These are phyloP conservation scores for Zoysia pacifica DNA, from an alignment of 176 grass and related monocot species.

Conservation along the genomic window DNA sequence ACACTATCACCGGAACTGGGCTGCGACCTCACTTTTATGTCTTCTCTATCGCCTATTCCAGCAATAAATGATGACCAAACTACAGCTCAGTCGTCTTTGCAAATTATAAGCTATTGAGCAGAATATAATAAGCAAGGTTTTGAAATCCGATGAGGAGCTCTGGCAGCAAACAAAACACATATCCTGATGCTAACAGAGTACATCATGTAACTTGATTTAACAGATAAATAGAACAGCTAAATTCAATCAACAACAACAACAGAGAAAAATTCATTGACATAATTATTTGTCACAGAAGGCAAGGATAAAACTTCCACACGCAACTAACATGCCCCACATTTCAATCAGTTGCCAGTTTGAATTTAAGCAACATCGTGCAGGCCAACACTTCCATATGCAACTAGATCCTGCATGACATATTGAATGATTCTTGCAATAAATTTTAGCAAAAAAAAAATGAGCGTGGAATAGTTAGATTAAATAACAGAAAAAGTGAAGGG, in stretches of 20 bases:
- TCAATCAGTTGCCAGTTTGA: background rate
- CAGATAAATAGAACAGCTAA: background rate
- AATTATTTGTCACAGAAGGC: background rate
- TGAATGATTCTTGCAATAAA: slow-evolving; percentile 9
- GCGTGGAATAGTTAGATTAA: too few species aligned
- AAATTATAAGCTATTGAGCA: background rate
- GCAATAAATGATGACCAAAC: slow-evolving; percentile 5
- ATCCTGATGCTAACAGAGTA: slow-evolving; percentile 1
- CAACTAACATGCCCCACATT: slow-evolving; percentile 11
- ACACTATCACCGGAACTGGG: slow-evolving; percentile 29
- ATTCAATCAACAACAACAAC: background rate
- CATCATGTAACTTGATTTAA: background rate
- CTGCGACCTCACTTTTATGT: too few species aligned
- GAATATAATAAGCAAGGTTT: slow-evolving; percentile 26
- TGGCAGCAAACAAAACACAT: slow-evolving; percentile 10
- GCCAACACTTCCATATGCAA: background rate
- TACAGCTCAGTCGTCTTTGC: background rate
- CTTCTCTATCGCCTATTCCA: background rate
- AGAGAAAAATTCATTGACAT: background rate
- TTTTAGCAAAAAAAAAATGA: slow-evolving; percentile 4
- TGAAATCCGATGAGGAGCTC: slow-evolving; percentile 10
- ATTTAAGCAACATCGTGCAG: background rate
- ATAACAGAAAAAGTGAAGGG: background rate
- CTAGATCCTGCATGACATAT: slow-evolving; percentile 15
- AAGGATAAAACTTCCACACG: slow-evolving; percentile 11